These are phyloP conservation scores for Gigaspora rosea DNA, from an alignment of 192 early-diverging fungal genomes.

Conservation along the genomic window DNA sequence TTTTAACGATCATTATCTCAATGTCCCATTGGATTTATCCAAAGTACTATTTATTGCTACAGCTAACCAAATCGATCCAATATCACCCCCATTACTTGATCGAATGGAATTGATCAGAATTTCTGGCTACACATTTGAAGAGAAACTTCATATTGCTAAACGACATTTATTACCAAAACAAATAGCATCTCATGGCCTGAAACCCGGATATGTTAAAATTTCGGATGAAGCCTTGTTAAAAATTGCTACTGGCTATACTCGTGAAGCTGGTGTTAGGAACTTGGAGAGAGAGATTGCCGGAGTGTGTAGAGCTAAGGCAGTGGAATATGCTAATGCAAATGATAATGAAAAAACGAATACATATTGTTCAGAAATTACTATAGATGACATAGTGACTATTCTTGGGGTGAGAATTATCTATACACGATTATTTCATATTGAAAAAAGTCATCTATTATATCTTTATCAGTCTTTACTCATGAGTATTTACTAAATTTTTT, in stretches of 20 bases:
- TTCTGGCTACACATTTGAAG: conserved; percentile 80
- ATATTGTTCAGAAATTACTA: conserved; percentile 52
- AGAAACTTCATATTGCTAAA: conserved; percentile 78
- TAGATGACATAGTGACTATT: conserved; percentile 59
- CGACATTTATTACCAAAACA: conserved; percentile 79
- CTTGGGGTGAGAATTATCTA: conserved; percentile 54
- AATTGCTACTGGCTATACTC: conserved; percentile 71
- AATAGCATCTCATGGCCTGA: conserved; percentile 62
- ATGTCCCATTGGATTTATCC: conserved; percentile 64
- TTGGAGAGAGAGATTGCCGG: conserved; percentile 73
- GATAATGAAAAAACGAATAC: conserved; percentile 41
- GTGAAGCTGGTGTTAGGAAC: conserved; percentile 79
- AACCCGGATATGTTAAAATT: conserved; percentile 49
- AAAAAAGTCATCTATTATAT: background rate
- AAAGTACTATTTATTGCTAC: conserved; percentile 84
- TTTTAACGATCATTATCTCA: conserved; percentile 83
- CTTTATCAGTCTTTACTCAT: background rate
- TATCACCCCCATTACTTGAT: conserved; percentile 77
- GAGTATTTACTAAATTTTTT: background rate
- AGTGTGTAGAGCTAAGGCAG: conserved; percentile 68
- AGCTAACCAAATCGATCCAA: conserved; percentile 75
- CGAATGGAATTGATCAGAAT: conserved; percentile 82
- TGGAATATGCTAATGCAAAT: conserved; percentile 62
- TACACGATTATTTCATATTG: background rate
- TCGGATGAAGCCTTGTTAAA: conserved; percentile 56